Percentiles rank a stretch among this genome's conserved stretches.
Evolutionary conservation across 2,329 filamentous ascomycete species (phyloP).

Genomic region (Diaporthe capsici): DNA sequence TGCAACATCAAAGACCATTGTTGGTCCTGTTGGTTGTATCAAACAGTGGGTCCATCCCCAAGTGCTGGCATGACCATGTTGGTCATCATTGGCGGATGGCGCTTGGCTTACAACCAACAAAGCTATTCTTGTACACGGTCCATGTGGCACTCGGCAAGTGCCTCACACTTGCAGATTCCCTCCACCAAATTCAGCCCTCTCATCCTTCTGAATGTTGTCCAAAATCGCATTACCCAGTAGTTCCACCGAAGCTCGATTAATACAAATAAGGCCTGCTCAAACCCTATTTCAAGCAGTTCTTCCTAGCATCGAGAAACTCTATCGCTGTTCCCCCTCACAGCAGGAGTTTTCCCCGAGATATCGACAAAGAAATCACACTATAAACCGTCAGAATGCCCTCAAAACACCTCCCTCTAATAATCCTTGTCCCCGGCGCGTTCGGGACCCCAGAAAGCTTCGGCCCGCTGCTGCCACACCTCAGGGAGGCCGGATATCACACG

Average conservation of each 20-base stretch:
- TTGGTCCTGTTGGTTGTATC: neutral
- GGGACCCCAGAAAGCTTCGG: conserved; percentile 9
- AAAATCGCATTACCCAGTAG: no score
- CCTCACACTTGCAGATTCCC: no score
- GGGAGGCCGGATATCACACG: conserved; percentile 41
- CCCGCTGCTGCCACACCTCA: conserved; percentile 40
- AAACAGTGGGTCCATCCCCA: neutral
- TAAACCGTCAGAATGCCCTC: neutral
- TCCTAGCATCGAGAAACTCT: neutral
- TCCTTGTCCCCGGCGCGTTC: conserved; percentile 33
- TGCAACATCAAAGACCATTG: neutral
- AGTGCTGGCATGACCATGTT: no score
- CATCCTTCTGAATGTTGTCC: no score
- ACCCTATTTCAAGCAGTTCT: neutral
- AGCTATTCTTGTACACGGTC: no score
- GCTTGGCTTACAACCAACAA: no score
- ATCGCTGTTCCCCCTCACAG: neutral
- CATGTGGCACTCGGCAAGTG: no score
- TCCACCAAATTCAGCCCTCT: no score
- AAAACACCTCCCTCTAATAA: neutral
- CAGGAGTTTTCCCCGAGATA: no score
- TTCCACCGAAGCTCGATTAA: no score
- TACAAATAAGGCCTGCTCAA: neutral
- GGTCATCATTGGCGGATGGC: no score
- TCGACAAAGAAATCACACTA: no score